Base-by-base conservation (phyloP, 345 rosid species). In the Eucalyptus brandiana region DNA sequence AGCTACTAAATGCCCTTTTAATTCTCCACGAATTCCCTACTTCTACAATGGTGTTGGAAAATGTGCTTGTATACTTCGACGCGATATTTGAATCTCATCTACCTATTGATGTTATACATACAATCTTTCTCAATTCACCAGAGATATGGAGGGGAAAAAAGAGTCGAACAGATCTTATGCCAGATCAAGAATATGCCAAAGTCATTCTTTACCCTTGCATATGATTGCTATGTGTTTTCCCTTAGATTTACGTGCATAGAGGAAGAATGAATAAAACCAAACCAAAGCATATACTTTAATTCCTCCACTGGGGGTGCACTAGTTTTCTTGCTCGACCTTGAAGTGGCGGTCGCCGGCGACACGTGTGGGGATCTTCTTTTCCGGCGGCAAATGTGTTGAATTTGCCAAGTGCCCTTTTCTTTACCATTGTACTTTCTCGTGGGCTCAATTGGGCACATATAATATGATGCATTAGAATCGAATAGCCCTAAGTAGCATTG, bases 291-390 rank as follows among this genome's bases (percentile, higher is more conserved):
- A 69, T 69, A 69, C 24, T 69, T 69, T 32, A 69, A 34, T 69
- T 69, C 44, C 81, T 18, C 81, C 44, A 34, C 44, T 69, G 12
- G 13, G 80, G 21, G 3, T 7, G 85, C 85, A 40, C 85, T 76
- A 40, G 9, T 40, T 40, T 6, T 76, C 85, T 91, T 86, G 93
- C 93, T 92, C 89, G 92, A 87, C 42, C 76, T 44, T 40, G 91
- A 91, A 90, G 92, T 47, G 62, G 86, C 60, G 83, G 72, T 85
- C 76, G 91, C 91, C 91, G 86, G 91, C 16, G 89, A 91, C 91
- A 92, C 91, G 88, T 87, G 93, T 44, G 56, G 53, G 90, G 94
- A 93, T 93, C 95, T 91, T 87, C 92, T 93, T 94, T 88, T 44
- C 91, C 91, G 93, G 93, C 94, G 89, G 86, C 89, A 87, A 91